A percentile compares a stretch with the other conserved stretches of the same genome.
Conservation (phyloP, 2,329 filamentous ascomycete genomes). For the Alternaria rosae region DNA sequence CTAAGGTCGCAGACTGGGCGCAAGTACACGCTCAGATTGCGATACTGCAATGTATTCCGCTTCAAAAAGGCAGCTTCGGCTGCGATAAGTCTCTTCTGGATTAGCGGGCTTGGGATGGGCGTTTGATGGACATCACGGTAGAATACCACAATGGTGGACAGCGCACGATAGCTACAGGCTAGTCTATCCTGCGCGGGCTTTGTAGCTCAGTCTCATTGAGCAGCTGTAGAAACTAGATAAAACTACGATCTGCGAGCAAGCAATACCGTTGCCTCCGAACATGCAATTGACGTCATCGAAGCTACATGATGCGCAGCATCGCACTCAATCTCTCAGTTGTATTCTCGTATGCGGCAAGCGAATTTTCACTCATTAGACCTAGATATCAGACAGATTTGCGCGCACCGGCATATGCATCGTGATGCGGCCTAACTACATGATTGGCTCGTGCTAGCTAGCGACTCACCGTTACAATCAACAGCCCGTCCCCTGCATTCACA, state of each 20-base stretch:
- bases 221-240: slow-evolving; percentile 10
- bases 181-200: slow-evolving; percentile 3
- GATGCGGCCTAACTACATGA: not conserved
- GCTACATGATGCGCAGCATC: not conserved
- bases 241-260: slow-evolving; percentile 14
- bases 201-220: slow-evolving; percentile 3
- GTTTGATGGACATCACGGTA: slow-evolving; percentile 34
- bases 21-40: not conserved
- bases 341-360: not conserved
- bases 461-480: not conserved
- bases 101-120: slow-evolving; percentile 37
- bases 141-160: slow-evolving; percentile 11
- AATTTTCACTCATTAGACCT: not conserved
- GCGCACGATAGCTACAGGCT: slow-evolving; percentile 4
- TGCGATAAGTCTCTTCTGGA: slow-evolving; percentile 24
- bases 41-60: not conserved
- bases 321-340: not conserved
- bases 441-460: slow-evolving; percentile 16
- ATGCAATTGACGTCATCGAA: not conserved
- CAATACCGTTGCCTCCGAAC: not conserved
- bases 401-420: slow-evolving; percentile 4
- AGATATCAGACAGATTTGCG: not conserved
- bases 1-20: not conserved
- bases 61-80: not conserved
- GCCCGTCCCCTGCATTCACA: not conserved